A percentile compares a stretch with the other conserved stretches of the same genome.
These are phyloP conservation scores for Phytopythium helicoides DNA, from an alignment of 352 stramenopile genomes.

Conservation along the genomic window DNA sequence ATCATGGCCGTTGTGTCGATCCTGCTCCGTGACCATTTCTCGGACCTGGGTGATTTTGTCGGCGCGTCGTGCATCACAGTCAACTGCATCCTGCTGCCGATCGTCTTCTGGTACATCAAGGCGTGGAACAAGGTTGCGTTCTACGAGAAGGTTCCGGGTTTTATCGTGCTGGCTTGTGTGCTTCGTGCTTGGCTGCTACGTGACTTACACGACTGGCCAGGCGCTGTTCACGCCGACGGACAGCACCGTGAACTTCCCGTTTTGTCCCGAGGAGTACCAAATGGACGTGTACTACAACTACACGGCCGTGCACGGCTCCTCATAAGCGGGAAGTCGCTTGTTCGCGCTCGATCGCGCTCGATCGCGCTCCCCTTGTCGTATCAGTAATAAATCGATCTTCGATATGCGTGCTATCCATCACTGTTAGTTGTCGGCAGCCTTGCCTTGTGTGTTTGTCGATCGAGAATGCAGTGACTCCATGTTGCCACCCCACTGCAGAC, in stretches of 20 bases:
- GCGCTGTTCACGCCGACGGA: conserved; percentile 35
- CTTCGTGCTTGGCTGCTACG: conserved; percentile 39
- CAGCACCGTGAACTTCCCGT: conserved; percentile 37
- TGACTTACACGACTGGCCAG: conserved; percentile 41
- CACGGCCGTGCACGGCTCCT: conserved; percentile 6
- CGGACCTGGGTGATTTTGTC: conserved; percentile 47
- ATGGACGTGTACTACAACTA: conserved; percentile 41
- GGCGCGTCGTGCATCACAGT: conserved; percentile 36
- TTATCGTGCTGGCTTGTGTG: conserved; percentile 29
- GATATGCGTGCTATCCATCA: no score
- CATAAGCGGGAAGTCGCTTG: no score
- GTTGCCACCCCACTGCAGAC: no score
- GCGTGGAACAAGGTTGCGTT: conserved; percentile 15
- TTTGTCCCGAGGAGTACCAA: conserved; percentile 31
- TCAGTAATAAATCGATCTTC: no score
- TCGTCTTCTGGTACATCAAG: conserved; percentile 41
- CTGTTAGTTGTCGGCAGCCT: no score
- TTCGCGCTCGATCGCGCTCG: no score
- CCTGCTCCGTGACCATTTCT: conserved; percentile 43
- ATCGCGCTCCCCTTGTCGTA: no score
- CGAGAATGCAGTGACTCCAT: no score
- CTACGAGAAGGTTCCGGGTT: conserved; percentile 16
- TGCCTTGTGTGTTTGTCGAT: no score
- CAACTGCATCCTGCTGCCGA: conserved; percentile 37
- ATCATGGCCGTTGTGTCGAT: conserved; percentile 37